A percentile compares a stretch with the other conserved stretches of the same genome.
These are phyloP conservation scores for Carex arenaria DNA, from an alignment of 202 grass and related monocot species.

Conservation along the genomic window DNA sequence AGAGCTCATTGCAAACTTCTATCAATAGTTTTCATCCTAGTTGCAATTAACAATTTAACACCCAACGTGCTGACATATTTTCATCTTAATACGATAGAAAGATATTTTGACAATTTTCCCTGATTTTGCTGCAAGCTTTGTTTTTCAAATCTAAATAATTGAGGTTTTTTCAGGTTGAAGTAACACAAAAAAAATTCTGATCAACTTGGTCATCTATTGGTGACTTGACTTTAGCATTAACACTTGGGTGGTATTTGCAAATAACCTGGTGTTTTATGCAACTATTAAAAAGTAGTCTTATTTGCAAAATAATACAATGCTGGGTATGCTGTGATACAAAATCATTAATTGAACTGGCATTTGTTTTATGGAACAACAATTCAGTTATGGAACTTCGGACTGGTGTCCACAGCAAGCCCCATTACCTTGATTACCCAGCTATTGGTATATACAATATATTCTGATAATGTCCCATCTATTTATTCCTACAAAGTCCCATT, in stretches of 20 bases:
- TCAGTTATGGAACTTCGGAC: neutral
- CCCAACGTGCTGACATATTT: neutral
- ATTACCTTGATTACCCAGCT: neutral
- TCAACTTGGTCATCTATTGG: neutral
- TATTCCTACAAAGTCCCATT: neutral
- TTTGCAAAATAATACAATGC: neutral
- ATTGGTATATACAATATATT: neutral
- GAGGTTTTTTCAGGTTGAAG: neutral
- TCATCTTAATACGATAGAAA: neutral
- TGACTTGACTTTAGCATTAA: neutral
- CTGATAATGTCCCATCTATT: neutral
- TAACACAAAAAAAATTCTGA: neutral
- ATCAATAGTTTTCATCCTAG: neutral
- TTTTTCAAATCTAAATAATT: neutral
- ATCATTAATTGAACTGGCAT: neutral
- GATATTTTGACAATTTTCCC: neutral
- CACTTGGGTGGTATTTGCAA: neutral
- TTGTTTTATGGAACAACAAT: neutral
- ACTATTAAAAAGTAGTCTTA: neutral
- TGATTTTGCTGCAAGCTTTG: neutral
- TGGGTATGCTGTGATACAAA: neutral
- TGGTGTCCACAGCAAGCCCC: neutral
- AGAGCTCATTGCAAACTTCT: neutral
- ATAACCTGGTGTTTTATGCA: neutral
- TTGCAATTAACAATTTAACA: neutral